Evolutionary conservation across 768 basidiomycete genomes (phyloP).

Genomic region (Holtermannia corniformis): DNA sequence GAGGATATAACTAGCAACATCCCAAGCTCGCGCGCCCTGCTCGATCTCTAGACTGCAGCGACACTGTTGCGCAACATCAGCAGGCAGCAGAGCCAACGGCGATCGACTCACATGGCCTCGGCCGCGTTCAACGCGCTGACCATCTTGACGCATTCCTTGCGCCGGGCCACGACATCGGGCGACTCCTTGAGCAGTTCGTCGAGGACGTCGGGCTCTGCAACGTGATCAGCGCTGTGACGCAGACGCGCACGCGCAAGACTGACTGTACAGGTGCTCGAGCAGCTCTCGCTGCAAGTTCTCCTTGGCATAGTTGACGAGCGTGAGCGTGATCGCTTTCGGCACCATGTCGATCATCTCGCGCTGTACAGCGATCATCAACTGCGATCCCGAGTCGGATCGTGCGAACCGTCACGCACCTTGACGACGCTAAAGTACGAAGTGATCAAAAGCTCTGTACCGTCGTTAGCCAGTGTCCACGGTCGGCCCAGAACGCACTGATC

Average conservation of each 20-base stretch:
- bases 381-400: neutral
- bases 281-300: constrained; percentile 91
- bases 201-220: constrained; percentile 80
- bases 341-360: constrained; percentile 98
- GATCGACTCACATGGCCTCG: constrained; percentile 48
- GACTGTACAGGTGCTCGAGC: constrained; percentile 81
- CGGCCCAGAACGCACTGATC: constrained; percentile 63
- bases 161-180: constrained; percentile 45
- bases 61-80: constrained; percentile 9
- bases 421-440: constrained; percentile 96
- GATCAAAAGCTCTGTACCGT: constrained; percentile 70
- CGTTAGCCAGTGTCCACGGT: neutral
- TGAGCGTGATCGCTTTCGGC: constrained; percentile 86
- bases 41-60: constrained; percentile 24
- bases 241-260: neutral
- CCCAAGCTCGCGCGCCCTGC: neutral
- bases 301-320: constrained; percentile 84
- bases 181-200: constrained; percentile 81
- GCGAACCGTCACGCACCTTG: constrained; percentile 49
- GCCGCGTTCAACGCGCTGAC: constrained; percentile 90
- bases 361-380: neutral
- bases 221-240: neutral
- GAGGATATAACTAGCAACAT: too few species aligned
- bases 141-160: constrained; percentile 92
- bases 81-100: neutral